phyloP scores from a whole-genome alignment of 2,329 filamentous ascomycete species.

The Epichloe glyceriae region DNA sequence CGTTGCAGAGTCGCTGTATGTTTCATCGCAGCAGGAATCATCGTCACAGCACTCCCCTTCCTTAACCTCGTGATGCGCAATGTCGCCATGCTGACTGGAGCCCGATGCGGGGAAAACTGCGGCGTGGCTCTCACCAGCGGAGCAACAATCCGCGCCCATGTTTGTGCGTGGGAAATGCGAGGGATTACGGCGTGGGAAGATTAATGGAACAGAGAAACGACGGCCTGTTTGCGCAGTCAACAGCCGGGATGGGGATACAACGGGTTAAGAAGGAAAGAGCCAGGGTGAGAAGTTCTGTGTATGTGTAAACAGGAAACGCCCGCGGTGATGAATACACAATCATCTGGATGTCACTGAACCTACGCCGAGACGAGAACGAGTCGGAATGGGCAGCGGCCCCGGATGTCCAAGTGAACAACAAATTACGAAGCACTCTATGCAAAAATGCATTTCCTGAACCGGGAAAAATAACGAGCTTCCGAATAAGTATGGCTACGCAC shows the following conservation, averaged over 20 bases:
- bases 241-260: background rate
- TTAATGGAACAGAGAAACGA: background rate
- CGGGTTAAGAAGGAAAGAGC: background rate
- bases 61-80: background rate
- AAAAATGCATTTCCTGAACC: no score
- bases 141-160: constrained; percentile 9
- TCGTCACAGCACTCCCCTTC: constrained; percentile 8
- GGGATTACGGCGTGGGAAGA: background rate
- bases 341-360: no score
- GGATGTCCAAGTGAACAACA: no score
- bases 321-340: no score
- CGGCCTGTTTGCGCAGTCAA: background rate
- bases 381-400: no score
- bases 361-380: no score
- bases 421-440: no score
- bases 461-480: no score
- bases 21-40: constrained; percentile 9
- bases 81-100: background rate
- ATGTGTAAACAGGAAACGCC: background rate
- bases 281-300: background rate
- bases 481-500: background rate
- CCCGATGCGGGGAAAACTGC: background rate
- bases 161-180: background rate
- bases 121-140: background rate
- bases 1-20: constrained; percentile 6